These are phyloP conservation scores for Brassica hybrid DNA, from an alignment of 441 rosid species.

Conservation along the genomic window DNA sequence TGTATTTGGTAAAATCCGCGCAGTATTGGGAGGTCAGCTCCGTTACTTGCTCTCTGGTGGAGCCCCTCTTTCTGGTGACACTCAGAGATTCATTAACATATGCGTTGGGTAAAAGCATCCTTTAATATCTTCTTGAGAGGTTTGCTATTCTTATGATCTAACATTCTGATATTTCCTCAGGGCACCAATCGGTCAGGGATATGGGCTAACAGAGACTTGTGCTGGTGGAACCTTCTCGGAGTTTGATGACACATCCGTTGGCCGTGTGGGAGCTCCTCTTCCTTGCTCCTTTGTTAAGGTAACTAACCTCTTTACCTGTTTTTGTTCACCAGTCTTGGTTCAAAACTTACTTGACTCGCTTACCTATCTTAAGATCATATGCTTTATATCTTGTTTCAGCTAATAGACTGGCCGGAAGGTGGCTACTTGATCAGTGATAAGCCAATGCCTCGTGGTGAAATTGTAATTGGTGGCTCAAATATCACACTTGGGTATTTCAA, in stretches of 20 bases:
- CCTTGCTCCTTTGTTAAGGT: conserved; percentile 96
- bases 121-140: too few relatives aligned
- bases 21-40: conserved; percentile 85
- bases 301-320: conserved; percentile 30
- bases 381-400: conserved; percentile 54
- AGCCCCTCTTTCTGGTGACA: conserved; percentile 95
- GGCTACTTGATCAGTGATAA: conserved; percentile 76
- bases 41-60: conserved; percentile 98
- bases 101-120: conserved; percentile 90
- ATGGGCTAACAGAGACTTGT: conserved; percentile 98
- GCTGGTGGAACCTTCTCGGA: conserved; percentile 99
- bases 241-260: conserved; percentile 93
- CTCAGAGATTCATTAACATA: conserved; percentile 99
- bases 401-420: conserved; percentile 97
- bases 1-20: conserved; percentile 85
- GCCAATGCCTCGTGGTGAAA: conserved; percentile 98
- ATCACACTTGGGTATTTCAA: conserved; percentile 92
- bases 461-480: conserved; percentile 93
- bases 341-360: conserved; percentile 1
- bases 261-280: conserved; percentile 96
- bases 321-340: background rate
- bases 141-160: too few relatives aligned
- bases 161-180: conserved; percentile 49
- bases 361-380: conserved; percentile 12
- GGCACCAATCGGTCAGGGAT: conserved; percentile 98